Evolutionary conservation across 768 basidiomycete species (phyloP), one percentile per base, ranked within the genome.

Genomic region (Suillus alpinus): DNA sequence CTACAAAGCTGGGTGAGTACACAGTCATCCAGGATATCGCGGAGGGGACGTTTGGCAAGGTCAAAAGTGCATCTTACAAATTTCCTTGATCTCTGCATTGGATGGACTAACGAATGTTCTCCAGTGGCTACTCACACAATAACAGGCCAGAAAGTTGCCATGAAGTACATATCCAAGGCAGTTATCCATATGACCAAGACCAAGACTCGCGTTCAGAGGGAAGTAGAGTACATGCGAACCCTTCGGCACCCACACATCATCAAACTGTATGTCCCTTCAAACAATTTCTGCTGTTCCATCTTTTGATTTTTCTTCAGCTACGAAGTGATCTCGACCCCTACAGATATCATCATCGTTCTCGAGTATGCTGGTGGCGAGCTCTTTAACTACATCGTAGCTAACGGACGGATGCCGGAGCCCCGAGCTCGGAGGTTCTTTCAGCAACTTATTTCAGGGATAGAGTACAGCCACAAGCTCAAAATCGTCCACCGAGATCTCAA

Each of bases 401-500:
- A 95, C 62, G 97, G 97, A 9, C 83, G 91, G 61, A 95, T 98
- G 90, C 79, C 86, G 39, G 95, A 98, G 71, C 79, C 82, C 37
- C 89, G 88, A 64, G 95, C 94, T 0, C 85, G 97, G 14, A 83
- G 89, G 29, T 98, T 98, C 83, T 98, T 99, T 78, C 97, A 98
- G 72, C 97, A 98, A 71, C 91, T 99, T 73, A 95, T 98, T 63
- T 92, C 92, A 18, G 96, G 95, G 3, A 92, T 99, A 73, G 95
- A 98, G 71, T 97, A 97, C 77, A 94, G 92, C 65, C 97, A 99
- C 77, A 82, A 89, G 57, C 86, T 96, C 71, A 95, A 95, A 78
- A 98, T 99, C 72, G 96, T 98, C 0, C 97, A 98, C 77, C 89
- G 97, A 41, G 97, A 99, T 75, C 81, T 99, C 52, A 99, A 99